A percentile compares a stretch with the other conserved stretches of the same genome.
These are phyloP conservation scores for Aspergillus neoniger DNA, from an alignment of 2,329 filamentous ascomycete genomes.

Conservation along the genomic window DNA sequence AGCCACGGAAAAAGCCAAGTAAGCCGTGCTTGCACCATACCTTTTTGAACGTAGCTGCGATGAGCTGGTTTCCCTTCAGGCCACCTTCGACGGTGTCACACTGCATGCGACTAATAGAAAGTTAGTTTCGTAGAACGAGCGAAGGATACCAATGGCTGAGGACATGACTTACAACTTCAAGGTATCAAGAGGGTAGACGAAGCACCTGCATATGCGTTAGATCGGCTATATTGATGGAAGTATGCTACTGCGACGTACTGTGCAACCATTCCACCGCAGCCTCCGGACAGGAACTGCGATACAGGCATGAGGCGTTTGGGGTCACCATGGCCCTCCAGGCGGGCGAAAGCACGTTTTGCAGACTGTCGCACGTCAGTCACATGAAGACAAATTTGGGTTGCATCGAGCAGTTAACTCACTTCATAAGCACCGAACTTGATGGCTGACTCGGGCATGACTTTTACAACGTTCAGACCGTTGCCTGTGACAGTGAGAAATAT, in stretches of 20 bases:
- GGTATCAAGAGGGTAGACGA: slow-evolving; percentile 87
- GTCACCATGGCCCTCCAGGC: slow-evolving; percentile 84
- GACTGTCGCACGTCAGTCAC: slow-evolving; percentile 53
- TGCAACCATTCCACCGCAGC: slow-evolving; percentile 88
- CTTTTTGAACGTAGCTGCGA: slow-evolving; percentile 78
- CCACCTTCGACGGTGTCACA: slow-evolving; percentile 90
- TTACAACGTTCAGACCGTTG: slow-evolving; percentile 93
- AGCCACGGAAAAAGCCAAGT: slow-evolving; percentile 80
- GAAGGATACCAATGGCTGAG: neutral
- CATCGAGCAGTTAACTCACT: slow-evolving; percentile 41
- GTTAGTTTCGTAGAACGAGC: slow-evolving; percentile 11
- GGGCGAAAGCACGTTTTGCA: slow-evolving; percentile 82
- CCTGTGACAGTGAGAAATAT: slow-evolving; percentile 55
- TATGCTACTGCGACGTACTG: slow-evolving; percentile 62
- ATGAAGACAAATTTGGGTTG: neutral
- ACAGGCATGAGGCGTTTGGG: slow-evolving; percentile 74
- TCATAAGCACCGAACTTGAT: slow-evolving; percentile 99
- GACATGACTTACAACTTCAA: slow-evolving; percentile 56
- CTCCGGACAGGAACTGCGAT: slow-evolving; percentile 89
- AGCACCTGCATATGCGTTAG: slow-evolving; percentile 60
- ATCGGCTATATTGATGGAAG: slow-evolving; percentile 3
- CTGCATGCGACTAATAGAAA: slow-evolving; percentile 71
- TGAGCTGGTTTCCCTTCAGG: slow-evolving; percentile 76
- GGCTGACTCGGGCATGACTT: slow-evolving; percentile 98
- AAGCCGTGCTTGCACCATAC: slow-evolving; percentile 80